Base-by-base conservation (phyloP, 2,329 filamentous ascomycete species). In the Cryoendolithus antarcticus region DNA sequence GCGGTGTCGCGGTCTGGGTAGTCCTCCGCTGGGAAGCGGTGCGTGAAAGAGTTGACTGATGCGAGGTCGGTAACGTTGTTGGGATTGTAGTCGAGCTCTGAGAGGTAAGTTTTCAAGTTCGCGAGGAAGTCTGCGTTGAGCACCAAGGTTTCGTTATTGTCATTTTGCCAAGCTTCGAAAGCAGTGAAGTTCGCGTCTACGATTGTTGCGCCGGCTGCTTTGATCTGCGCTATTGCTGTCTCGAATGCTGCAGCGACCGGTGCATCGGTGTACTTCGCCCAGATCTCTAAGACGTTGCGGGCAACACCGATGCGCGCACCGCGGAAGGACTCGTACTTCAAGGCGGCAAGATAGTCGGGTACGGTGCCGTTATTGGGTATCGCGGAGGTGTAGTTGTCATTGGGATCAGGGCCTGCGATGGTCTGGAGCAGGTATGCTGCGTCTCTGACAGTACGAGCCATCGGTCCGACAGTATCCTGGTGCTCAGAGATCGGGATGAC, bases 281-380 rank as follows among this genome's bases (percentile, higher is more conserved):
- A 56, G 2, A 58, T 47, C 3, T 62, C 60, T 27, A 82, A 62
- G 2, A 72, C 63, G 46, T 80, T 79, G 11, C 71, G 65, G 0
- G 78, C 74, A 3, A 84, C 66, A 3, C 80, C 80, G 19, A 84
- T 75, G 2, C 77, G 68, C 38, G 72, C 72, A 5, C 74, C 75
- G 8, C 44, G 48, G 43, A 29, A 58, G 44, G 0, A 82, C 62
- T 0, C 67, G 66, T 9, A 65, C 64, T 12, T 65, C 56, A 12
- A 72, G 65, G 51, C 77, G 73, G 37, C 34, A 19, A 37, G 34
- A n/a, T 43, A 43, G 27, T 43, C 41, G 48, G 0, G 77, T 72
- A 2, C 62, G 65, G 6, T 74, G 68, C 48, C 82, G 83, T 53
- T 83, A 64, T 0, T 77, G 1, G 79, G 80, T 19, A 76, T 78